phyloP scores from a whole-genome alignment of 257 asterid genomes.

The Scutellaria galericulata region DNA sequence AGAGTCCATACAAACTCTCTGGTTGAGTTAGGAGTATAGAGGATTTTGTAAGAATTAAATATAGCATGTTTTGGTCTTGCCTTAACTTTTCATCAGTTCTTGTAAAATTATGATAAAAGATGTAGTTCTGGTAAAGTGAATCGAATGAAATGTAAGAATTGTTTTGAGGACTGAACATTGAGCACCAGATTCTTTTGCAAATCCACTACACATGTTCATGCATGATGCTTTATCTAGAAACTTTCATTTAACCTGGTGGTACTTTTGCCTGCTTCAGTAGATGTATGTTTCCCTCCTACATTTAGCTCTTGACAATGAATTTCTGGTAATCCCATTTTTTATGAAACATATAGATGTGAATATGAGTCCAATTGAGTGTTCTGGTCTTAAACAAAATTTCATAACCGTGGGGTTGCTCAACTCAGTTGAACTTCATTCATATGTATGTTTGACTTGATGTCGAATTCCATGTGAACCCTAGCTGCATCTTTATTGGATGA shows the following conservation, averaged over 20 bases:
- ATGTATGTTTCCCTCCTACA: not conserved
- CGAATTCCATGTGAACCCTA: slow-evolving; percentile 14
- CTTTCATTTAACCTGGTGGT: not conserved
- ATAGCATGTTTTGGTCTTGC: slow-evolving; percentile 14
- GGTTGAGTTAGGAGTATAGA: not conserved
- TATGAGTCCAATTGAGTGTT: slow-evolving; percentile 1
- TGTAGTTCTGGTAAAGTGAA: slow-evolving; percentile 13
- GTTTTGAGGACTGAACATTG: slow-evolving; percentile 26
- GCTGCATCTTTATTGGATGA: slow-evolving; percentile 14
- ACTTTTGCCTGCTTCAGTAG: not conserved
- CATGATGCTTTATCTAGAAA: not conserved
- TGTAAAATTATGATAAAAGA: not conserved
- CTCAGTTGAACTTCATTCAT: slow-evolving; percentile 18
- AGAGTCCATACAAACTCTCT: not conserved
- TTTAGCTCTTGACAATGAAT: slow-evolving; percentile 21
- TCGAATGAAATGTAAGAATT: slow-evolving; percentile 8
- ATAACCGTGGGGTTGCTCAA: slow-evolving; percentile 3
- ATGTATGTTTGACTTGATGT: slow-evolving; percentile 3
- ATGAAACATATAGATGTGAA: not conserved
- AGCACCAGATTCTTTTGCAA: not conserved
- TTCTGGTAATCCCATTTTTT: slow-evolving; percentile 9
- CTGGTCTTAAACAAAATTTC: not conserved
- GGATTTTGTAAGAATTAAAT: slow-evolving; percentile 6
- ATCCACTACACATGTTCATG: not conserved
- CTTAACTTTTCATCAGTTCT: not conserved